Evolutionary conservation across 352 stramenopile species (phyloP), one percentile per base, ranked within the genome.

Genomic region (Blastocystis sp.): DNA sequence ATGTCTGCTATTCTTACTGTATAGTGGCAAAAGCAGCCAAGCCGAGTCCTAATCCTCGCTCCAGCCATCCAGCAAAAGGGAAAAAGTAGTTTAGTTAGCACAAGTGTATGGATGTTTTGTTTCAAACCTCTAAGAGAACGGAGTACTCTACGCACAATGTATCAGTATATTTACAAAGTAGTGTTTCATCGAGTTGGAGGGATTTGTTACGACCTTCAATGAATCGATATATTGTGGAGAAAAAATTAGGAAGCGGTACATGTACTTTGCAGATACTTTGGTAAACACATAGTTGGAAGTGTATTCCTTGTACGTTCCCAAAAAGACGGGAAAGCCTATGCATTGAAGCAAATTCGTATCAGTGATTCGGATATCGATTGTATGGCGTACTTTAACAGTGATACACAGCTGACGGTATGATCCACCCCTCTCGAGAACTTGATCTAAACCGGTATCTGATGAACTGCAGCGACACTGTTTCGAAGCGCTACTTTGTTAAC

Each of bases 341-440:
- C 73, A 26, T 55, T 84, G 11, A 84, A 84, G 47, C 73, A 84
- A 43, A 61, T 84, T n/a, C 73, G 73, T 8, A 26, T 84, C 15
- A 84, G 29, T 18, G 29, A 68, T 6, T 37, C 59, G 2, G 73
- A 84, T 43, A 84, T 84, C 47, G 45, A n/a, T 26, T 29, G 56
- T 41, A 37, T 8, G 20, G 4, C 3, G 11, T 43, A 9, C 1
- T 45, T 20, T 55, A 13, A 15, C 3, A 50, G 15, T 59, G 26
- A 50, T 50, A n/a, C 0, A 1, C 18, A 54, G 53, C 45, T 47
- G 73, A 69, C 1, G 73, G 73, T 3, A 37, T 54, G 13, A 68
- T 84, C 29, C 26, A 63, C 9, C 13, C 43, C 0, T 84, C 73
- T 11, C 13, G 73, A 64, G 73, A 84, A 69, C 43, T 29, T 18